These are phyloP conservation scores for Phaeosphaeria sp. DNA, from an alignment of 2,329 filamentous ascomycete species.

Conservation along the genomic window DNA sequence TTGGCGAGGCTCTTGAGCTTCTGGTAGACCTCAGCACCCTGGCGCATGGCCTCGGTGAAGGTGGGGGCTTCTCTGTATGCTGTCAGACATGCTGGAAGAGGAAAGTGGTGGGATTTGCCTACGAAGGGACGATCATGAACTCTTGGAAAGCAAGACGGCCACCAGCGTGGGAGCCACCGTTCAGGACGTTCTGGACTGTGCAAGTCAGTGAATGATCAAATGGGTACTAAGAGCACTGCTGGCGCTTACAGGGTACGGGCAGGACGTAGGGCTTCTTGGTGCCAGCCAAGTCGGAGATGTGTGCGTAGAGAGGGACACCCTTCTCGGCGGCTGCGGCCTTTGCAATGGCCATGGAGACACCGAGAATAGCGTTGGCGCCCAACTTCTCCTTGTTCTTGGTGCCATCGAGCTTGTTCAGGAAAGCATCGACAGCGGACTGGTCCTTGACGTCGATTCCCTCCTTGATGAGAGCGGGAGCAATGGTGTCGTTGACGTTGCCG, in stretches of 20 bases:
- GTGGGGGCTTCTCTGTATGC: slow-evolving; percentile 73
- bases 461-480: slow-evolving; percentile 63
- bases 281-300: slow-evolving; percentile 62
- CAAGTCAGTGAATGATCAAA: slow-evolving; percentile 7
- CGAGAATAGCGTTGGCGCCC: slow-evolving; percentile 67
- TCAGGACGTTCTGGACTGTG: slow-evolving; percentile 59
- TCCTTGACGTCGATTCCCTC: slow-evolving; percentile 62
- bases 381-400: slow-evolving; percentile 66
- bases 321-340: slow-evolving; percentile 64
- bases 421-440: slow-evolving; percentile 61
- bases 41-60: slow-evolving; percentile 95
- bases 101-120: slow-evolving; percentile 21
- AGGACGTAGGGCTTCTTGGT: slow-evolving; percentile 62
- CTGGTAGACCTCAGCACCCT: slow-evolving; percentile 98
- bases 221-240: slow-evolving; percentile 41
- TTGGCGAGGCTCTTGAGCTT: slow-evolving; percentile 95
- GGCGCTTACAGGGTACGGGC: slow-evolving; percentile 57
- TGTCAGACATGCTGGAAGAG: slow-evolving; percentile 17
- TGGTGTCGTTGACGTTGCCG: slow-evolving; percentile 61
- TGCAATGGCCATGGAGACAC: slow-evolving; percentile 66
- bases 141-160: slow-evolving; percentile 75
- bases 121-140: slow-evolving; percentile 62
- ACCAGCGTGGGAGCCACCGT: slow-evolving; percentile 90
- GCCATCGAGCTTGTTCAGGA: slow-evolving; percentile 62
- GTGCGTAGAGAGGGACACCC: slow-evolving; percentile 64